phyloP scores from a whole-genome alignment of 2,329 filamentous ascomycete genomes.

The Claviceps purpurea region DNA sequence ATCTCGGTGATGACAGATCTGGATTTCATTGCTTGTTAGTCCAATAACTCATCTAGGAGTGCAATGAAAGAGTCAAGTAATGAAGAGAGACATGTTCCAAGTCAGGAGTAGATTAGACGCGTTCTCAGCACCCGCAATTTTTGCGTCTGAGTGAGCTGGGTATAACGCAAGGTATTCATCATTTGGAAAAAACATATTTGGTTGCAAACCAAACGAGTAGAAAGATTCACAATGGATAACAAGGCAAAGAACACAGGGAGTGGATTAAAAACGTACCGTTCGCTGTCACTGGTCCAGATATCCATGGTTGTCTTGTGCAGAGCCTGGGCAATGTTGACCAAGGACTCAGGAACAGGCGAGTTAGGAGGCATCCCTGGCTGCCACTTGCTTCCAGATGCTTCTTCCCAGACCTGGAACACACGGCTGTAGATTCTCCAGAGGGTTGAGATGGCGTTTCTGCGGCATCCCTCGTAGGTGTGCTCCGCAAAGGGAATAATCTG shows the following conservation, averaged over 20 bases:
- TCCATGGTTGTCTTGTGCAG: conserved; percentile 73
- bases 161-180: conserved; percentile 90
- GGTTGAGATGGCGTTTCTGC: conserved; percentile 82
- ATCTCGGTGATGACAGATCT: conserved; percentile 87
- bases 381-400: conserved; percentile 66
- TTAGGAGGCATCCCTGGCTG: conserved; percentile 74
- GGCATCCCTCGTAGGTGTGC: conserved; percentile 84
- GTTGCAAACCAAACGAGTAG: conserved; percentile 1
- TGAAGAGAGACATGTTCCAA: conserved; percentile 10
- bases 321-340: conserved; percentile 75
- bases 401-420: conserved; percentile 78
- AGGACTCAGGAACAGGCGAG: conserved; percentile 61
- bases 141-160: conserved; percentile 99
- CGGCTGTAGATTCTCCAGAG: conserved; percentile 89
- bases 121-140: conserved; percentile 78
- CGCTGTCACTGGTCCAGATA: conserved; percentile 79
- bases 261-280: conserved; percentile 57
- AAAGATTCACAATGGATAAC: conserved; percentile 8
- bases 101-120: conserved; percentile 35
- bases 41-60: neutral
- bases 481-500: conserved; percentile 69
- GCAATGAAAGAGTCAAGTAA: neutral
- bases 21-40: neutral
- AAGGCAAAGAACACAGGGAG: conserved; percentile 6
- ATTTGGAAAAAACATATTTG: conserved; percentile 28